Evolutionary conservation across 2,329 filamentous ascomycete genomes (phyloP).

Genomic region (Trichoderma pleuroti): DNA sequence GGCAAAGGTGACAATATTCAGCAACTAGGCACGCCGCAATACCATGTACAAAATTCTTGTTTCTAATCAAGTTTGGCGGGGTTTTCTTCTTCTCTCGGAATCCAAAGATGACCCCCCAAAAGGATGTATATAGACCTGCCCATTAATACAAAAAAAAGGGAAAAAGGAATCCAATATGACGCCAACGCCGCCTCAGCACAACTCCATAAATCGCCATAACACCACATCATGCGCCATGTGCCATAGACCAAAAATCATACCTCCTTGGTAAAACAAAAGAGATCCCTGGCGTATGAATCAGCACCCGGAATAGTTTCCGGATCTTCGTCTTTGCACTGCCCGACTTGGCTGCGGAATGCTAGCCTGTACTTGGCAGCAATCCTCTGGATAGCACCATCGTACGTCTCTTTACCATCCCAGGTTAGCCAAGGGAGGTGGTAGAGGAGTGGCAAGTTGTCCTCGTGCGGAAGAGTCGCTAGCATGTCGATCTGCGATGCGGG

Average conservation of each 20-base stretch:
- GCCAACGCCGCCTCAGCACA: background rate
- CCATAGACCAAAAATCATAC: constrained; percentile 23
- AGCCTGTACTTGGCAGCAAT: constrained; percentile 51
- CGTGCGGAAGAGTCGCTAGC: constrained; percentile 46
- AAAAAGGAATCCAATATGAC: background rate
- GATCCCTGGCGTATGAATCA: constrained; percentile 49
- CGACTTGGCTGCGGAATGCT: constrained; percentile 61
- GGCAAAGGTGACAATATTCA: background rate
- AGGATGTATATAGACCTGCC: background rate
- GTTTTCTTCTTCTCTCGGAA: background rate
- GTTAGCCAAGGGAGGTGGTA: constrained; percentile 56
- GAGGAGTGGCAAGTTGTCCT: constrained; percentile 43
- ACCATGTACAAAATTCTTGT: background rate
- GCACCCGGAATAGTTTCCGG: constrained; percentile 22
- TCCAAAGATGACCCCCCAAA: background rate
- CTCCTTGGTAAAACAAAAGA: constrained; percentile 57
- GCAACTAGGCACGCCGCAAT: background rate
- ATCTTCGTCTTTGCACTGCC: constrained; percentile 55
- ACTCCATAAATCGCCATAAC: background rate
- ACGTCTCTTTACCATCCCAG: constrained; percentile 57
- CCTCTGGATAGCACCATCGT: constrained; percentile 38
- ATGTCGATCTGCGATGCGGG: constrained; percentile 43
- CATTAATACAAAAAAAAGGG: constrained; percentile 11
- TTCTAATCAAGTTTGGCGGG: background rate
- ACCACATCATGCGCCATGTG: background rate